Evolutionary conservation across 148 eudicot species (phyloP).

Genomic region (Silene uniflora): DNA sequence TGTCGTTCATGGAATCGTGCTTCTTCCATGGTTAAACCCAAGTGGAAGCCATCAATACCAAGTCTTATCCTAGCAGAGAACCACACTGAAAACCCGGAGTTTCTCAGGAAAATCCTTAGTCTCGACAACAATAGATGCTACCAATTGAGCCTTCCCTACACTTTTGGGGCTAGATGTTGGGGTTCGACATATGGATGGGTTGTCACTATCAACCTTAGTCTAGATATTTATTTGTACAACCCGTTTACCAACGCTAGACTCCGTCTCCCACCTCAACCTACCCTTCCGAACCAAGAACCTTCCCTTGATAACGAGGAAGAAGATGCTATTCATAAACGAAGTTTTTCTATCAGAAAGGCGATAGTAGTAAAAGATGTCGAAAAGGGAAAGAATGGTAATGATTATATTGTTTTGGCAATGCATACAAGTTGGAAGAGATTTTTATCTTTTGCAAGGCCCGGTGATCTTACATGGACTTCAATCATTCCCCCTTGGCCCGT

Average conservation of each 20-base stretch:
- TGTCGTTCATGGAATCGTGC: constrained; percentile 16
- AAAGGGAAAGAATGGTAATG: not conserved
- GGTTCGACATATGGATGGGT: no score
- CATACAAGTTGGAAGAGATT: not conserved
- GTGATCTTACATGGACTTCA: constrained; percentile 7
- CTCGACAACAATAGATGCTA: not conserved
- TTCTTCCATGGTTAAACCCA: not conserved
- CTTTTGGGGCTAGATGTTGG: no score
- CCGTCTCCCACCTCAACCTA: not conserved
- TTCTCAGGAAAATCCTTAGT: not conserved
- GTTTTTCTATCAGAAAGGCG: no score
- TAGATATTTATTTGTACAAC: not conserved
- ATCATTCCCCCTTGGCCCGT: not conserved
- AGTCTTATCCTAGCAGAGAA: constrained; percentile 14
- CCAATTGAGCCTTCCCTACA: not conserved
- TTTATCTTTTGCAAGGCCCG: not conserved
- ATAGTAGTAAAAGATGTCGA: no score
- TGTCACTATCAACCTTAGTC: not conserved
- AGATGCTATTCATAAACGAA: no score
- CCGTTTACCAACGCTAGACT: not conserved
- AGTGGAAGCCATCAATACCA: not conserved
- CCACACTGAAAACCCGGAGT: no score
- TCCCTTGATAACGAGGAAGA: no score
- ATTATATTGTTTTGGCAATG: no score
- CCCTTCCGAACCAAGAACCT: no score